Evolutionary conservation across 2,329 filamentous ascomycete genomes (phyloP), one percentile per base, ranked within the genome.

Genomic region (Exophiala sp.): DNA sequence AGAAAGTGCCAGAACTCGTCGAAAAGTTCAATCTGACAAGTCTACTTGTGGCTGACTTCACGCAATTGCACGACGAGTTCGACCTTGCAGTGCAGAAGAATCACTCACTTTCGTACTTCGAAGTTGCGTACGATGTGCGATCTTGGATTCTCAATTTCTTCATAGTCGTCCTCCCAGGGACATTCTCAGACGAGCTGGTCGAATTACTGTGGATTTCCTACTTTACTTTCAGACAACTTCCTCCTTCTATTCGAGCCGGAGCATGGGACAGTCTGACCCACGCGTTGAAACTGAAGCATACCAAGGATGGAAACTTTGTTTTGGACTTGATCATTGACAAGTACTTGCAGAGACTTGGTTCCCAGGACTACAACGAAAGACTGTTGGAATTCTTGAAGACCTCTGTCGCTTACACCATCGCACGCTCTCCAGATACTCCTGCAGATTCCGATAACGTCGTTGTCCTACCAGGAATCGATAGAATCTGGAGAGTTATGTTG

Each of bases 401-500:
- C 10, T 63, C 57, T 11, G 52, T 61, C 10, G 20, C 24, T 5
- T 55, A 59, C 34, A 57, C 55, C n/a, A 52, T 58, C 47, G 53
- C 50, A 33, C 44, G 50, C 16, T 42, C 52, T 32, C 36, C 39
- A 5, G 33, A 53, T 32, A 21, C 12, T 62, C 21, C 75, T 81
- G 40, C 63, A 11, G 66, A 69, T 12, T 58, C 57, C 7, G 71
- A 70, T 46, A 69, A 75, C 43, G 66, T 74, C 24, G 66, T 76
- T n/a, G 61, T 65, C n/a, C 69, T 76, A 46, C 74, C 76, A 3
- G 76, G 77, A 5, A 75, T 76, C 58, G 87, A 94, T 62, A 80
- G 91, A 53, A 74, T 96, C n/a, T 96, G 91, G 91, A 82, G 84
- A 20, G 82, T 96, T 63, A 83, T 92, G 33, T 73, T 95, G 49